A percentile compares a stretch with the other conserved stretches of the same genome.
These are phyloP conservation scores for Achaetomiella virescens DNA, from an alignment of 495 filamentous ascomycete species.

Conservation along the genomic window DNA sequence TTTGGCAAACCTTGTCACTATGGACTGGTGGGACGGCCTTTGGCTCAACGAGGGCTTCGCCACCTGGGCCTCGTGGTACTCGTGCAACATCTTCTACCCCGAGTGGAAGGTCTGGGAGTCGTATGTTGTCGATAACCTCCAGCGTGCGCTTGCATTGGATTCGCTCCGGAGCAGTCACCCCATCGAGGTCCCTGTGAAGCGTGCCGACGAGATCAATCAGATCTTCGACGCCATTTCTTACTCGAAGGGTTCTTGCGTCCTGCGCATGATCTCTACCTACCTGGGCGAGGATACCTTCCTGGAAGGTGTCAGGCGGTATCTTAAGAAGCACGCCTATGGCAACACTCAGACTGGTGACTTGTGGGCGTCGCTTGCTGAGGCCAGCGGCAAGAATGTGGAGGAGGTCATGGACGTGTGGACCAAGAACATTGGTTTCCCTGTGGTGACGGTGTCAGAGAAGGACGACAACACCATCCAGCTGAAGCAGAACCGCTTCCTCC, in stretches of 20 bases:
- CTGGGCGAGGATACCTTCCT: conserved; percentile 90
- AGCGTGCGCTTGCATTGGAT: conserved; percentile 80
- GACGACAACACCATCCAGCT: conserved; percentile 54
- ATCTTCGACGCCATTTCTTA: conserved; percentile 99
- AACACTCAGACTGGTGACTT: conserved; percentile 83
- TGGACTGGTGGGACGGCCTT: conserved; percentile 99
- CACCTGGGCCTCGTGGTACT: conserved; percentile 76
- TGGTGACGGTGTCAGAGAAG: conserved; percentile 61
- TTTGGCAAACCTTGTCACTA: conserved; percentile 98
- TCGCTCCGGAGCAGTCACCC: conserved; percentile 92
- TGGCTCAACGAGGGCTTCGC: conserved; percentile 99
- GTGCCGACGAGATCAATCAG: conserved; percentile 92
- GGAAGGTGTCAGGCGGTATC: conserved; percentile 83
- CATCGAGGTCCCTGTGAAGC: conserved; percentile 94
- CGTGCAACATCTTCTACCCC: conserved; percentile 81
- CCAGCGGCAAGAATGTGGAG: conserved; percentile 83
- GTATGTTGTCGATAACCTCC: conserved; percentile 86
- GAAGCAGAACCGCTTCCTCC: conserved; percentile 71
- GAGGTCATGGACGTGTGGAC: conserved; percentile 75
- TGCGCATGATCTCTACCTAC: conserved; percentile 96
- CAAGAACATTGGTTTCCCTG: conserved; percentile 69
- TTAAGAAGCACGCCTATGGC: conserved; percentile 90
- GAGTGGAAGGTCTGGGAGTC: conserved; percentile 99
- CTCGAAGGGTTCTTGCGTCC: conserved; percentile 89
- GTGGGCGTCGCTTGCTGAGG: conserved; percentile 83